phyloP scores from a whole-genome alignment of 495 filamentous ascomycete species.

The Tirmania nivea region DNA sequence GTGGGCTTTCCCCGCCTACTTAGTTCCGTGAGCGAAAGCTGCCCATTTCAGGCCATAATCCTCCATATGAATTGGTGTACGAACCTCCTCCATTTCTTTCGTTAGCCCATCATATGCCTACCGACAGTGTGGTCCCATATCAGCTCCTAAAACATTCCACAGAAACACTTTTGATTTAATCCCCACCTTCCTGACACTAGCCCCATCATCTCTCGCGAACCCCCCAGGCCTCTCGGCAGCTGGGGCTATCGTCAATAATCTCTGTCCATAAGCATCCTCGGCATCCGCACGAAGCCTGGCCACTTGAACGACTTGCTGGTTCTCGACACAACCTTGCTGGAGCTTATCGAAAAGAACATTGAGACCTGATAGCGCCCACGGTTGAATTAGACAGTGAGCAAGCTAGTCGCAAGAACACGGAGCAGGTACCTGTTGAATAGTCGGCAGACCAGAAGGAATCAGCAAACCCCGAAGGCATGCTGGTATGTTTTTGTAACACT shows the following conservation, averaged over 20 bases:
- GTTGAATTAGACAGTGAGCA: background rate
- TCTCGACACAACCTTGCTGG: slow-evolving; percentile 85
- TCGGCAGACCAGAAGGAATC: slow-evolving; percentile 93
- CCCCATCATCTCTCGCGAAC: slow-evolving; percentile 83
- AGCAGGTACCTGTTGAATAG: slow-evolving; percentile 51
- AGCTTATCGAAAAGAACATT: slow-evolving; percentile 93
- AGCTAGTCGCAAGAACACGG: slow-evolving; percentile 3
- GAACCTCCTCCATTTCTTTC: slow-evolving; percentile 65
- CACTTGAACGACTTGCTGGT: slow-evolving; percentile 77
- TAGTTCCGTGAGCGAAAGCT: background rate
- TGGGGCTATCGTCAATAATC: slow-evolving; percentile 62
- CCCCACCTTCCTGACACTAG: slow-evolving; percentile 76
- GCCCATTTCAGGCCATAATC: background rate
- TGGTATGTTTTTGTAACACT: no score
- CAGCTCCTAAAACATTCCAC: background rate
- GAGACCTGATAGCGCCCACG: slow-evolving; percentile 33
- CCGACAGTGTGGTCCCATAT: background rate
- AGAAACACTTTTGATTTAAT: background rate
- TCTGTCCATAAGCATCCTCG: slow-evolving; percentile 69
- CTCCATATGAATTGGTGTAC: slow-evolving; percentile 2
- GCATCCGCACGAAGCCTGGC: slow-evolving; percentile 90
- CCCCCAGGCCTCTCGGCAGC: slow-evolving; percentile 67
- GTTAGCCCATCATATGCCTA: slow-evolving; percentile 92
- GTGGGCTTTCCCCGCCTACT: slow-evolving; percentile 56
- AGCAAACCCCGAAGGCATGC: slow-evolving; percentile 37